Evolutionary conservation across 352 stramenopile genomes (phyloP).

Genomic region (Discostella stelligera): DNA sequence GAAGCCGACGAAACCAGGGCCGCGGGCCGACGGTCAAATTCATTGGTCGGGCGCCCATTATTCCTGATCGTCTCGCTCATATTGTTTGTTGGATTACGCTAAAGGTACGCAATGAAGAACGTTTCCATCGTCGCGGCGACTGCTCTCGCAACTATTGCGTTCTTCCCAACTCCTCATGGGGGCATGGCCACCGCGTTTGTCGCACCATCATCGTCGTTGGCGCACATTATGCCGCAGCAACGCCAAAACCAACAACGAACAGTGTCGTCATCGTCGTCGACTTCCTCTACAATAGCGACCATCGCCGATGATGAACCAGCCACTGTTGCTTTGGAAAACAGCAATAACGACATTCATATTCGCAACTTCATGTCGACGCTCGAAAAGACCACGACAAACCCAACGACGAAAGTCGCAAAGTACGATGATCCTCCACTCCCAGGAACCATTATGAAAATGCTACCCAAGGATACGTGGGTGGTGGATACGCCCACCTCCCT

Average conservation of each 20-base stretch:
- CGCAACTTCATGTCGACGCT: not conserved
- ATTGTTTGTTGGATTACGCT: not conserved
- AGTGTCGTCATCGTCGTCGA: not conserved
- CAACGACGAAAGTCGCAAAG: not conserved
- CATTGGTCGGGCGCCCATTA: not conserved
- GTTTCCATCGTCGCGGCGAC: not conserved
- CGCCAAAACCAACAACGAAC: not conserved
- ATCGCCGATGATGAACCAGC: not conserved
- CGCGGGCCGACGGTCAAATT: too few species aligned
- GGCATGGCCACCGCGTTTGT: not conserved
- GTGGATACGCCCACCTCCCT: conserved; percentile 57
- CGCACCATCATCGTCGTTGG: not conserved
- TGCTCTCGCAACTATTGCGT: not conserved
- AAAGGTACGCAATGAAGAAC: not conserved
- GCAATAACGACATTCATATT: not conserved
- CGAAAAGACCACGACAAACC: too few species aligned
- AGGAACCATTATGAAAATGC: conserved; percentile 58
- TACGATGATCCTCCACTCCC: conserved; percentile 11
- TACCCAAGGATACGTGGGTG: conserved; percentile 55
- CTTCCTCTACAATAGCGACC: not conserved
- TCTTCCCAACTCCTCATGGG: too few species aligned
- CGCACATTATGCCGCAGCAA: not conserved
- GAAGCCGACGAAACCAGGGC: too few species aligned
- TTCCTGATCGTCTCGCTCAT: not conserved
- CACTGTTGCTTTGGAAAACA: not conserved